Percentiles rank a stretch among this genome's conserved stretches.
Conservation (phyloP, 2,329 filamentous ascomycete genomes). For the Thielaviopsis musarum region DNA sequence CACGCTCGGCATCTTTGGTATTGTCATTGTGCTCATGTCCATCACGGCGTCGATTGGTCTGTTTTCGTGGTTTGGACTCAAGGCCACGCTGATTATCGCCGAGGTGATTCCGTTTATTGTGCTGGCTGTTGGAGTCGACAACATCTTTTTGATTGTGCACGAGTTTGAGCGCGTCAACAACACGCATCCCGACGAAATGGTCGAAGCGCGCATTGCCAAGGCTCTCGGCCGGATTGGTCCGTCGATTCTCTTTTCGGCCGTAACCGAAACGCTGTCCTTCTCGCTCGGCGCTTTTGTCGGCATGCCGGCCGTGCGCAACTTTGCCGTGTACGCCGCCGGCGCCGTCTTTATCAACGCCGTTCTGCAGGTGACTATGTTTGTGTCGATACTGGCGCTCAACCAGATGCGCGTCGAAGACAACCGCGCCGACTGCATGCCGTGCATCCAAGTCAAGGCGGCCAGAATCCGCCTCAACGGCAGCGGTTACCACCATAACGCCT, state of each 20-base stretch:
- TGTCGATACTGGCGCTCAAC: conserved; percentile 80
- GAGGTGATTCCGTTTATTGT: conserved; percentile 98
- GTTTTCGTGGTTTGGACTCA: conserved; percentile 81
- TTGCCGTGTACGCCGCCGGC: conserved; percentile 88
- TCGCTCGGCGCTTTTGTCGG: conserved; percentile 83
- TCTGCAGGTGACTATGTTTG: conserved; percentile 94
- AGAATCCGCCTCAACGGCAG: conserved; percentile 47
- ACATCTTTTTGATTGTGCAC: conserved; percentile 96
- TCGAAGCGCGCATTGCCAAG: conserved; percentile 71
- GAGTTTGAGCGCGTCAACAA: conserved; percentile 92
- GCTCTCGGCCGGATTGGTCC: conserved; percentile 93
- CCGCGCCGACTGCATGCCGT: conserved; percentile 84
- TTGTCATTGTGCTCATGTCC: conserved; percentile 92
- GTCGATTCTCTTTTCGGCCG: conserved; percentile 87
- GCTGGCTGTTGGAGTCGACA: conserved; percentile 90
- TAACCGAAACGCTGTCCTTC: conserved; percentile 87
- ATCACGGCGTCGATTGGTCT: conserved; percentile 89
- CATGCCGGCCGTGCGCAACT: conserved; percentile 96
- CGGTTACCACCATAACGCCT: conserved; percentile 29
- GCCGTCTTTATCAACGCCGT: conserved; percentile 94
- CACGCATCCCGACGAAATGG: conserved; percentile 73
- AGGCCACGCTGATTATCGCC: conserved; percentile 92
- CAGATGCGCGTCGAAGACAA: conserved; percentile 79
- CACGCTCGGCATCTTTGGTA: conserved; percentile 82
- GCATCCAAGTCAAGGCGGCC: conserved; percentile 62